Evolutionary conservation across 306 rosid genomes (phyloP), one percentile per base, ranked within the genome.

Genomic region (Myrica gale): DNA sequence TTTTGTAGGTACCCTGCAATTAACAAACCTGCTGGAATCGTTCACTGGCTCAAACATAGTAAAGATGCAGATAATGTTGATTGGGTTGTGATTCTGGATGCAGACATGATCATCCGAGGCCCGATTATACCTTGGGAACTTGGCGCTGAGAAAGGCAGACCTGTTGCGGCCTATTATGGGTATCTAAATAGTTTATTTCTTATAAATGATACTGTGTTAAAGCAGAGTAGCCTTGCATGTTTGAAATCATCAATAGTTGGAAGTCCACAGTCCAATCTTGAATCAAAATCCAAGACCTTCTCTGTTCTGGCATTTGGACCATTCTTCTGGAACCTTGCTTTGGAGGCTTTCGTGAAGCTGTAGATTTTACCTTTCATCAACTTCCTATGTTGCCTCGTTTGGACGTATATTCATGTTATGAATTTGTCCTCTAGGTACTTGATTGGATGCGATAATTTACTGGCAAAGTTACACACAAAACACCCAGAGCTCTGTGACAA

Each of bases 11-110:
- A 95, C 85, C 97, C 99, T 81, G 99, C 99, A 11, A 95, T 95
- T 82, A 95, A 95, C 84, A 95, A 95, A 78, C 99, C 99, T 45
- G 99, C 99, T 51, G 99, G 97, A 78, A 97, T 95, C 54, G 83
- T 90, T 52, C 97, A 95, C 80, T 95, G 99, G 99, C 97, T 95
- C 70, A 87, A 95, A 79, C 85, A 90, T 74, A 90, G 96, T 69
- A 81, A 88, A 84, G 99, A 95, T n/a, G 99, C 99, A 56, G 71
- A 90, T 77, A 89, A 90, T 76, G 97, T 89, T 79, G 99, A 95
- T 69, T 95, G 99, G 99, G 97, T 92, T 70, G 93, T 92, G 84
- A 90, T 95, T 85, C 89, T 95, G 41, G 99, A 95, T 78, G 99
- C 99, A 15, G 99, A 92, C 90, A 90, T 90, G 99, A 89, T 89